Base-by-base conservation (phyloP, 2,329 filamentous ascomycete genomes). In the Myriosclerotinia curreyana region DNA sequence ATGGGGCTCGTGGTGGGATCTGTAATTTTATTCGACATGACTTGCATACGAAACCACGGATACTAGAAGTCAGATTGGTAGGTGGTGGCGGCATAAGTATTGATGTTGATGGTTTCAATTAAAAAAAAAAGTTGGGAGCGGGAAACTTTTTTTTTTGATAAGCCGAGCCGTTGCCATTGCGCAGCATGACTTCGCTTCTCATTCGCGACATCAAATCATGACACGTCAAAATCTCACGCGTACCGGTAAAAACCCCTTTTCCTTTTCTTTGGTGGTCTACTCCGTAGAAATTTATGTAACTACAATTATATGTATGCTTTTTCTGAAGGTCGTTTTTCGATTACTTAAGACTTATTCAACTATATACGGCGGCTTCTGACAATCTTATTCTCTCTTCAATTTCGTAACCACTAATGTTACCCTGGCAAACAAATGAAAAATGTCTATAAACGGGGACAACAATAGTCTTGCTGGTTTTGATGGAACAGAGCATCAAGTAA, bases 401-500 rank as follows among this genome's bases (percentile, higher is more conserved):
- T 25, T 46, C 34, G 28, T 17, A 17, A 22, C 36, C 22, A 48
- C 20, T 49, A 48, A 48, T 51, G 5, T 28, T 51, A 50, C 28
- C 28, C 17, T 22, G 20, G 15, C 12, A 61, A 38, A 25, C 52
- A 62, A n/a, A 52, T 15, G n/a, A 59, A 54, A 66, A 68, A 75
- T 75, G 74, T 74, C 74, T 25, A 67, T 68, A 48, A 65, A 69
- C 66, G 72, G 66, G 49, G 71, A 73, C 51, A 58, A 54, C 20
- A 62, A 53, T 60, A 72, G 70, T 69, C 64, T 68, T 40, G 50
- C 50, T 56, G 71, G 70, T 64, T 71, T 71, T 65, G 73, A 75
- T 68, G 61, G 66, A 46, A 66, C 64, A 62, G 73, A 75, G 66
- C 71, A 75, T 66, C 73, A 75, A 69, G 74, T 75, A 66, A 58